phyloP scores from a whole-genome alignment of 2,329 filamentous ascomycete species.

The Aspergillus arachidicola region DNA sequence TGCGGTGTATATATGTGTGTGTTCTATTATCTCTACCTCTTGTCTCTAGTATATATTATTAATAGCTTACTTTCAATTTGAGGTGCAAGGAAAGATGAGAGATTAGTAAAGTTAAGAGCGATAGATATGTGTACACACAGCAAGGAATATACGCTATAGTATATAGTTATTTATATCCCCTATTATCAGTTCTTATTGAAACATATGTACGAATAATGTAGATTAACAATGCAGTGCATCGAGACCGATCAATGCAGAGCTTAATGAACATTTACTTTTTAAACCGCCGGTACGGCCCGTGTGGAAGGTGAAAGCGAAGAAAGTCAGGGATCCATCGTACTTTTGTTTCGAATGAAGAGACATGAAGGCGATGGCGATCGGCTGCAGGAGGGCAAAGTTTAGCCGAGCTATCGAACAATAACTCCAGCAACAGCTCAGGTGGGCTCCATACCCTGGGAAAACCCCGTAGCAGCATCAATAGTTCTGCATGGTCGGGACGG shows the following conservation, averaged over 20 bases:
- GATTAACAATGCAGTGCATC: slow-evolving; percentile 1
- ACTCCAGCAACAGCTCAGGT: not conserved
- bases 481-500: not conserved
- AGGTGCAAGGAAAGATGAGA: not conserved
- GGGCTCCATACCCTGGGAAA: not conserved
- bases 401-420: slow-evolving; percentile 1
- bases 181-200: not conserved
- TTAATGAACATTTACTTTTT: slow-evolving; percentile 6
- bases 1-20: no score
- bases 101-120: no score
- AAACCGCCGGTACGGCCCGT: slow-evolving; percentile 19
- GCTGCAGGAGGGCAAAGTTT: slow-evolving; percentile 1
- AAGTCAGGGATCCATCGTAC: slow-evolving; percentile 7
- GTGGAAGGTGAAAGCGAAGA: slow-evolving; percentile 9
- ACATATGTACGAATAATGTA: not conserved
- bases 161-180: not conserved
- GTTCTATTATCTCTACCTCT: not conserved
- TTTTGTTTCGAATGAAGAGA: slow-evolving; percentile 4
- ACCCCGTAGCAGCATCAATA: no score
- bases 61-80: not conserved
- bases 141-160: not conserved
- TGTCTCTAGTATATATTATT: not conserved
- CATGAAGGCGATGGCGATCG: not conserved
- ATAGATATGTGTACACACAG: no score
- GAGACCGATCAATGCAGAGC: slow-evolving; percentile 7